Conservation (phyloP, 768 basidiomycete genomes). For the Coprinopsis marcescibilis region DNA sequence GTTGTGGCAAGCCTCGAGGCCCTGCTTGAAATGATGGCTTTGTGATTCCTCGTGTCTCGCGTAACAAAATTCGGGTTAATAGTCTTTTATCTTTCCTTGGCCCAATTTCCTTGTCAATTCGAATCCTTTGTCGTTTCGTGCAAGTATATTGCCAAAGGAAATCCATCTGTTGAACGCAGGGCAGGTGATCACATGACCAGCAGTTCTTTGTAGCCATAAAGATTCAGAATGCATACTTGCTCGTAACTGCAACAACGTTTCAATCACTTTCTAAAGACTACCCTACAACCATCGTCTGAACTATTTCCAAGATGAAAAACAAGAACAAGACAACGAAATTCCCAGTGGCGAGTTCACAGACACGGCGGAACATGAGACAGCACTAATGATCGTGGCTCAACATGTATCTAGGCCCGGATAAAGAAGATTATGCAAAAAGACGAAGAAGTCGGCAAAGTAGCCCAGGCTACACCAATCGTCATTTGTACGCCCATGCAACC, state of each 20-base stretch:
- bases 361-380: neutral
- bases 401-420: constrained; percentile 72
- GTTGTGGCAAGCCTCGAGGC: no score
- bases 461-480: constrained; percentile 92
- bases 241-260: no score
- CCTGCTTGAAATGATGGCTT: no score
- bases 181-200: constrained; percentile 5
- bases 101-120: no score
- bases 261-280: neutral
- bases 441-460: constrained; percentile 97
- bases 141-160: no score
- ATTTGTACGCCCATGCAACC: constrained; percentile 56
- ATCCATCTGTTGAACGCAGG: no score
- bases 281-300: neutral
- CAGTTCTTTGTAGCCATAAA: neutral
- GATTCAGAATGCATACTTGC: neutral
- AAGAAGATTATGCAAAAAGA: constrained; percentile 99
- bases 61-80: no score
- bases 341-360: constrained; percentile 61
- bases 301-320: constrained; percentile 58
- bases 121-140: no score
- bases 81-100: no score
- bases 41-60: no score
- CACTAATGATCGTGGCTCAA: neutral
- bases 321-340: constrained; percentile 91